Conservation (phyloP, 2,329 filamentous ascomycete species). For the Fusarium decemcellulare region DNA sequence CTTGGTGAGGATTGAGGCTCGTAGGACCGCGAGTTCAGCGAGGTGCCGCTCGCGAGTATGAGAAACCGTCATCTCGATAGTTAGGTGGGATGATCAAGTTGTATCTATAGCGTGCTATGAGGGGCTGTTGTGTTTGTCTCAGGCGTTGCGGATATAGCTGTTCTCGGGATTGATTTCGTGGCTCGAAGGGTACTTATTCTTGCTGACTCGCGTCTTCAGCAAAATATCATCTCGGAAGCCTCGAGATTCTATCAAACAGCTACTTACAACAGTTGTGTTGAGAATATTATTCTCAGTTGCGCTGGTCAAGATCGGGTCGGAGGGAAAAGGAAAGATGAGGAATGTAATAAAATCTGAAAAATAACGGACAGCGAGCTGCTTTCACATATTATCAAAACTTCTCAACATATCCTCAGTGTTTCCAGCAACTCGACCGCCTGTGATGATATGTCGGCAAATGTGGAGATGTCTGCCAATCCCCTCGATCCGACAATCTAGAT, state of each 20-base stretch:
- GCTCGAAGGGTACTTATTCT: no score
- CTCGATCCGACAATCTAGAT: background rate
- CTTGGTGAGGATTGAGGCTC: constrained; percentile 69
- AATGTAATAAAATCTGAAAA: background rate
- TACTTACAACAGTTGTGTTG: no score
- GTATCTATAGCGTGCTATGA: background rate
- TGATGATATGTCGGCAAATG: background rate
- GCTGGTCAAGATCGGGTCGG: no score
- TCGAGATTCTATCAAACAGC: no score
- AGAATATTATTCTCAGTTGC: no score
- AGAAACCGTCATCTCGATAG: background rate
- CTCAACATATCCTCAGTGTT: background rate
- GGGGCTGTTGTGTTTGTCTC: background rate
- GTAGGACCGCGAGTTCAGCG: constrained; percentile 62
- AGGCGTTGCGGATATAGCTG: no score
- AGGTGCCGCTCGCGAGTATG: constrained; percentile 42
- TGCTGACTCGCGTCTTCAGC: no score
- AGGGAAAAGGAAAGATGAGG: background rate
- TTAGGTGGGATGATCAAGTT: background rate
- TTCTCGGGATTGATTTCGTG: no score
- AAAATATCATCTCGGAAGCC: no score
- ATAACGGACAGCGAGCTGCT: background rate
- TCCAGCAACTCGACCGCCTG: background rate
- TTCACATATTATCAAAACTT: background rate
- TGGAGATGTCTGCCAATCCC: background rate